Base-by-base conservation (phyloP, 768 basidiomycete species). In the Lactifluus pinguis region DNA sequence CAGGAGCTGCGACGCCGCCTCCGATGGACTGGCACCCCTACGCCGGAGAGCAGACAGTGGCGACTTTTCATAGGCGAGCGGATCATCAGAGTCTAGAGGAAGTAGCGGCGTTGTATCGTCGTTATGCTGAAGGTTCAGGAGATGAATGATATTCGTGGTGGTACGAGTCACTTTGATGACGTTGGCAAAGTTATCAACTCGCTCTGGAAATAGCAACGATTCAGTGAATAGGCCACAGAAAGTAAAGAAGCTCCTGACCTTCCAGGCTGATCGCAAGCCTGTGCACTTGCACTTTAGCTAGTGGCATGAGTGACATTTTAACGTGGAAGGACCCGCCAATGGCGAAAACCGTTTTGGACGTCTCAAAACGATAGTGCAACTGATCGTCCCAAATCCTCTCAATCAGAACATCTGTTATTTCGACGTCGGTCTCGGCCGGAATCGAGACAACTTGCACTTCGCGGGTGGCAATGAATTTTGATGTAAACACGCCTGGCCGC, bases 301-400 rank as follows among this genome's bases (percentile, higher is more conserved):
- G 70, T 2, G 95, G 95, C 79, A 89, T 82, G 57, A 98, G 75
- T 1, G 89, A 85, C 32, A 99, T 77, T 30, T 81, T 81, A 29
- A 98, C 74, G 0, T 93, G 91, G 54, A 98, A 78, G 6, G 78
- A 78, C 42, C 92, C 89, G 36, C 93, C 95, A 30, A 98, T 82
- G 17, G 86, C 83, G 72, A 94, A 90, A 61, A 83, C 85, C 61
- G 87, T 83, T 6, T 84, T 86, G 15, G 83, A 79, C 13, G 93
- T 74, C 2, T 84, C 80, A 52, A 97, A 83, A 47, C 87, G 76
- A 68, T 95, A 97, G 59, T 87, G 84, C 65, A 93, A 69, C 69
- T 95, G 89, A 52, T 83, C 80, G 60, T 98, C 95, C 95, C 95
- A 99, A 66, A 87, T 83, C 19, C 91, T 77, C 69, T 95, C 89